Percentiles rank a stretch among this genome's conserved stretches.
Conservation (phyloP, 257 asterid genomes). For the Dorcoceras hygrometricum region DNA sequence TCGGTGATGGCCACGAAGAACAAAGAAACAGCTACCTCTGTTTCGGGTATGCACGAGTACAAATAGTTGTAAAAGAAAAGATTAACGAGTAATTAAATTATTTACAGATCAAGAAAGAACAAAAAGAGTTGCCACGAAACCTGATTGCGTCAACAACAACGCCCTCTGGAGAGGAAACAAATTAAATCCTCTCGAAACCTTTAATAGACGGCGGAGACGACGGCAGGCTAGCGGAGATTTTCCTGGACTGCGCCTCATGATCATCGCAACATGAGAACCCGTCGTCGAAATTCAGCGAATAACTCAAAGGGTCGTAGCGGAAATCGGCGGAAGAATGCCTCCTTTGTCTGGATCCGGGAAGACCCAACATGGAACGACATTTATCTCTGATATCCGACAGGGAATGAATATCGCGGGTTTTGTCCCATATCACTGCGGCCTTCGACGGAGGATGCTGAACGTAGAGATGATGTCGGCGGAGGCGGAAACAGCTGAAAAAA, state of each 20-base stretch:
- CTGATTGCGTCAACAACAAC: too few species aligned
- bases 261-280: slow-evolving; percentile 40
- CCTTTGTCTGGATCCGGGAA: slow-evolving; percentile 34
- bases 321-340: slow-evolving; percentile 50
- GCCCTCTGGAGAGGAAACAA: too few species aligned
- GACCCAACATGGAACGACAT: slow-evolving; percentile 44
- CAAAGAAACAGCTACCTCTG: too few species aligned
- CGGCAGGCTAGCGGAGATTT: slow-evolving; percentile 57
- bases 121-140: too few species aligned
- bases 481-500: slow-evolving; percentile 59
- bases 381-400: slow-evolving; percentile 45
- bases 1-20: too few species aligned
- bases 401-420: slow-evolving; percentile 28
- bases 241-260: slow-evolving; percentile 45
- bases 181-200: background rate
- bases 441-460: slow-evolving; percentile 27
- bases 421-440: slow-evolving; percentile 50
- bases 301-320: slow-evolving; percentile 74
- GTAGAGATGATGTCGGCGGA: slow-evolving; percentile 30
- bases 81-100: too few species aligned
- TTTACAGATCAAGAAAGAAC: too few species aligned
- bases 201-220: slow-evolving; percentile 39
- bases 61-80: too few species aligned
- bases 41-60: too few species aligned
- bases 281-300: slow-evolving; percentile 71